These are phyloP conservation scores for Rosa hybrid DNA, from an alignment of 331 rosid genomes.

Conservation along the genomic window DNA sequence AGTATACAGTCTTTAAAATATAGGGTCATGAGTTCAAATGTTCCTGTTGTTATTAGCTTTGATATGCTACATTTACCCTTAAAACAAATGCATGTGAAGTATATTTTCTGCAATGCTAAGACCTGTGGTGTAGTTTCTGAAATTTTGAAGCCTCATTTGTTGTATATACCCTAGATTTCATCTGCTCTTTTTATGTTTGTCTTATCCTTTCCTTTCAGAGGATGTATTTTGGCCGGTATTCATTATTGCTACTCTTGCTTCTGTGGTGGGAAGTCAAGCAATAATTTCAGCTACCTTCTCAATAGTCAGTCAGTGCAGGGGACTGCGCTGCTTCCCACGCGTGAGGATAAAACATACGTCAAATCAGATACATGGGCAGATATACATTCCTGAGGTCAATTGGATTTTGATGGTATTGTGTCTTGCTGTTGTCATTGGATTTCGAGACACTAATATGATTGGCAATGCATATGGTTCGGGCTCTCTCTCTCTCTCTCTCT, in stretches of 20 bases:
- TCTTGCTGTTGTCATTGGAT: constrained; percentile 37
- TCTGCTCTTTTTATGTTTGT: not conserved
- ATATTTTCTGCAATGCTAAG: not conserved
- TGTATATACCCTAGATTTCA: not conserved
- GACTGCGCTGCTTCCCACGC: constrained; percentile 38
- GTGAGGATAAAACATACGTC: constrained; percentile 41
- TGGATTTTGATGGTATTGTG: constrained; percentile 43
- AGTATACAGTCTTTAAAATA: not conserved
- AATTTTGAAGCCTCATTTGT: not conserved
- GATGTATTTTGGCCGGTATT: constrained; percentile 40
- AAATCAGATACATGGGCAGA: constrained; percentile 36
- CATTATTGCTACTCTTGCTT: constrained; percentile 40
- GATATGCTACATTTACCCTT: not conserved
- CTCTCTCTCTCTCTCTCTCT: constrained; percentile 7
- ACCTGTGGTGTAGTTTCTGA: constrained; percentile 1
- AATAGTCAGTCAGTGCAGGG: constrained; percentile 40
- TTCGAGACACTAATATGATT: constrained; percentile 36
- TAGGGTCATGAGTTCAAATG: not conserved
- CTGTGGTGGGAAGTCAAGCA: constrained; percentile 45
- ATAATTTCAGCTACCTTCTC: constrained; percentile 49
- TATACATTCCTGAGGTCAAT: constrained; percentile 44
- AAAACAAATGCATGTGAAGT: not conserved
- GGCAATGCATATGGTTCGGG: constrained; percentile 42
- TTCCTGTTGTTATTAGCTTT: not conserved
- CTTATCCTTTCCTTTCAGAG: constrained; percentile 22